Conservation (phyloP, 2,329 filamentous ascomycete species). For the Aspergillus aculeatinus region DNA sequence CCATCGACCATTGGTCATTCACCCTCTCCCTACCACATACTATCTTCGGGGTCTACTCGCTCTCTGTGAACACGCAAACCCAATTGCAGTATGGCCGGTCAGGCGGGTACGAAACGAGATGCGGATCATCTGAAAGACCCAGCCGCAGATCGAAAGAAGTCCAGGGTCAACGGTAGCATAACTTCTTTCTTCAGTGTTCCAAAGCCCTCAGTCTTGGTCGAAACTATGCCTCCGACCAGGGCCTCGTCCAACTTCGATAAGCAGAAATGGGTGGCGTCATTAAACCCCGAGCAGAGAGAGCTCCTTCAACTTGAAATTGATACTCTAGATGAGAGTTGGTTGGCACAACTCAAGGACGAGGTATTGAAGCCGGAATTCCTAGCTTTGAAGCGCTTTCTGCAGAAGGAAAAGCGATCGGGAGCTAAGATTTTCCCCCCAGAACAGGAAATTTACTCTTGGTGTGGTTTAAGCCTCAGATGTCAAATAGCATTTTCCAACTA, state of each 20-base stretch:
- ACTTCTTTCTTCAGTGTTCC: slow-evolving; percentile 83
- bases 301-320: slow-evolving; percentile 87
- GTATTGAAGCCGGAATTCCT: slow-evolving; percentile 77
- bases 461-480: slow-evolving; percentile 28
- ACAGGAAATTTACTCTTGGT: slow-evolving; percentile 95
- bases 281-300: slow-evolving; percentile 77
- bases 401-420: slow-evolving; percentile 69
- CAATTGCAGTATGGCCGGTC: slow-evolving; percentile 29
- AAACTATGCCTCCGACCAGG: slow-evolving; percentile 26
- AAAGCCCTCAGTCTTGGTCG: slow-evolving; percentile 46
- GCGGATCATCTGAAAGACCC: slow-evolving; percentile 47
- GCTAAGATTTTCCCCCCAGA: slow-evolving; percentile 84
- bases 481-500: slow-evolving; percentile 10
- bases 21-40: neutral
- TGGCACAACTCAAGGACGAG: slow-evolving; percentile 84
- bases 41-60: neutral
- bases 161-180: slow-evolving; percentile 74
- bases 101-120: slow-evolving; percentile 63
- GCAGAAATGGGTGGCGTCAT: slow-evolving; percentile 77
- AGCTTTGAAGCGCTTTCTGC: slow-evolving; percentile 81
- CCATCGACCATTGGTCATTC: neutral
- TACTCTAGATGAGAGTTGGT: slow-evolving; percentile 87
- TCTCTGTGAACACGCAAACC: neutral
- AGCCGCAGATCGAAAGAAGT: slow-evolving; percentile 63
- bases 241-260: slow-evolving; percentile 70